These are phyloP conservation scores for Peronospora destructor DNA, from an alignment of 352 stramenopile genomes.

Conservation along the genomic window DNA sequence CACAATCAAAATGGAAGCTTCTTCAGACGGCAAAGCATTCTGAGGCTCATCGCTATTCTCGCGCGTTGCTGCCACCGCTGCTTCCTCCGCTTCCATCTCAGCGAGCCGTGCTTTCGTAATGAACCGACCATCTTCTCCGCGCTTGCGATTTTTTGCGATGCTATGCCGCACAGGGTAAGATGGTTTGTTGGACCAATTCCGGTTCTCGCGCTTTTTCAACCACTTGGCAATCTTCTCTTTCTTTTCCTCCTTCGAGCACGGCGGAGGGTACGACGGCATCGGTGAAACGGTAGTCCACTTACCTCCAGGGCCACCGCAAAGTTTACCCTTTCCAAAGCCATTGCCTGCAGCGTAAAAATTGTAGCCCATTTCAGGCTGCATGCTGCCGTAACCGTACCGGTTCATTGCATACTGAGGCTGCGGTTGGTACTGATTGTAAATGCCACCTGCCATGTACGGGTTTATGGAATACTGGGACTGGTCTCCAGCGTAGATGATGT, in stretches of 20 bases:
- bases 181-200: slow-evolving; percentile 82
- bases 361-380: slow-evolving; percentile 38
- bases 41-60: slow-evolving; percentile 13
- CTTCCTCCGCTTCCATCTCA: slow-evolving; percentile 61
- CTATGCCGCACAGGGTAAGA: slow-evolving; percentile 79
- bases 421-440: slow-evolving; percentile 38
- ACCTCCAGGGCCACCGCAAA: slow-evolving; percentile 39
- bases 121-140: slow-evolving; percentile 75
- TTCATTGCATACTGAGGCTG: slow-evolving; percentile 42
- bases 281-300: slow-evolving; percentile 67
- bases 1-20: slow-evolving; percentile 13
- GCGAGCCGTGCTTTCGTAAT: slow-evolving; percentile 71
- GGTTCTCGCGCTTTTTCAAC: slow-evolving; percentile 79
- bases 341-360: slow-evolving; percentile 57
- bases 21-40: slow-evolving; percentile 10
- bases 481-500: slow-evolving; percentile 35
- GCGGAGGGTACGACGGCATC: slow-evolving; percentile 67
- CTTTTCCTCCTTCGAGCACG: slow-evolving; percentile 78
- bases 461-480: slow-evolving; percentile 33
- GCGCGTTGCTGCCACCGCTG: slow-evolving; percentile 10
- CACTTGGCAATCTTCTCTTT: slow-evolving; percentile 80
- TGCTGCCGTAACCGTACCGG: slow-evolving; percentile 38
- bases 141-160: slow-evolving; percentile 78
- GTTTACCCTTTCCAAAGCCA: slow-evolving; percentile 43
- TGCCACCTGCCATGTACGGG: slow-evolving; percentile 24